Base-by-base conservation (phyloP, 2,329 filamentous ascomycete genomes). In the Hypoxylon sp. region DNA sequence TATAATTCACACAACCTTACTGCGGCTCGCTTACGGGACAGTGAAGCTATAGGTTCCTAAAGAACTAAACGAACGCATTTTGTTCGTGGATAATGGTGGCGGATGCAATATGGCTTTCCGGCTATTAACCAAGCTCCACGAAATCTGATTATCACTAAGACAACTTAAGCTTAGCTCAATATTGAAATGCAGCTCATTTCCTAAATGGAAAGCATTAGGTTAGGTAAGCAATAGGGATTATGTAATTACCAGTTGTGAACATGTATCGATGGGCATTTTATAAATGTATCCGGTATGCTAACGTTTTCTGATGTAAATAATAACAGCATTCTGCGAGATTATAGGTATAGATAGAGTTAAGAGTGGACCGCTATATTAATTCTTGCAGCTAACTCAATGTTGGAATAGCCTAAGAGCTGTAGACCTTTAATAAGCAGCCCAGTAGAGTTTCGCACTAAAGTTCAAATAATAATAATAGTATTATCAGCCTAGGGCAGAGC, bases 71-170 rank as follows among this genome's bases (percentile, higher is more conserved):
- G 47, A 35, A 13, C 37, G 24, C 14, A 17, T 22, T 33, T n/a
- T n/a, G 22, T 48, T 37, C 47, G 17, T 44, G 56, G 56, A 33
- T 60, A 60, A 60, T 51, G 52, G 24, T n/a, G 11, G 50, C 31
- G 19, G 44, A 17, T 26, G 19, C 14, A 42, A 47, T 19, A 11
- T n/a, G 13, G 19, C 31, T 53, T 52, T 46, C 17, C 52, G 51
- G 60, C 51, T 51, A 63, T 63, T 46, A 26, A 29, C 44, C 42
- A 24, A 39, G 26, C 22, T 52, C 58, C 44, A 54, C 24, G 22
- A 19, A 5, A 37, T 42, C 48, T 42, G 9, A 54, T 52, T 33
- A 17, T 19, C 19, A 9, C 17, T 37, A 48, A 29, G 26, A 35
- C 58, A 37, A 61, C 19, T 54, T 53, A 39, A 14, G 58, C 47